A percentile compares a stretch with the other conserved stretches of the same genome.
Evolutionary conservation across 2,329 filamentous ascomycete species (phyloP).

Genomic region (Cercospora janseana): DNA sequence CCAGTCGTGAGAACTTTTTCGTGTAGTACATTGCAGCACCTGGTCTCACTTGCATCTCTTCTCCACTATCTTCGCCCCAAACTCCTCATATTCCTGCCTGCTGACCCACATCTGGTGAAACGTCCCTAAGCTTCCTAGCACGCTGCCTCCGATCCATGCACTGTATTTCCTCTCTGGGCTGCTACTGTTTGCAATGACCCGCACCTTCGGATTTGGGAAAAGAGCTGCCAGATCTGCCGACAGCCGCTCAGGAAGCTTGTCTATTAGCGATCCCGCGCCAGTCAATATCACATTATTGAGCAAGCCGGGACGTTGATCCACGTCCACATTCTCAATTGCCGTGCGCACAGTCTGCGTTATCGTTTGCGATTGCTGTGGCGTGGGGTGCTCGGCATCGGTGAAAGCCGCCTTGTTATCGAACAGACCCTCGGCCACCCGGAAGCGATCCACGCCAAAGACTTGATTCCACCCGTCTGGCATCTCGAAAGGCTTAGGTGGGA

Average conservation of each 20-base stretch:
- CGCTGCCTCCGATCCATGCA: conserved; percentile 94
- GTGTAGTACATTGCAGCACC: too few relatives aligned
- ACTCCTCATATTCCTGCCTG: conserved; percentile 95
- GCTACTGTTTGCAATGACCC: conserved; percentile 82
- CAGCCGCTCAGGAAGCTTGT: conserved; percentile 87
- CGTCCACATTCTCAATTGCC: conserved; percentile 76
- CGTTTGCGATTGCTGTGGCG: conserved; percentile 65
- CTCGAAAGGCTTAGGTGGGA: conserved; percentile 85
- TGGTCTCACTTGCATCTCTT: conserved; percentile 90
- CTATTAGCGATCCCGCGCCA: conserved; percentile 80
- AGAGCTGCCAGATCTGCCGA: conserved; percentile 77
- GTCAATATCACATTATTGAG: conserved; percentile 91
- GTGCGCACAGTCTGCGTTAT: conserved; percentile 79
- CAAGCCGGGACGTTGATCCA: conserved; percentile 79
- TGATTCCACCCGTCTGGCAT: conserved; percentile 97
- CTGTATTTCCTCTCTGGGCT: conserved; percentile 88
- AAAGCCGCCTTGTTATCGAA: conserved; percentile 83
- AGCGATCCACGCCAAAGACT: conserved; percentile 86
- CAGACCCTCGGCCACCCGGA: conserved; percentile 79
- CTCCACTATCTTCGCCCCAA: conserved; percentile 85
- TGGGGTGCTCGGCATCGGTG: conserved; percentile 48
- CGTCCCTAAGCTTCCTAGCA: conserved; percentile 88
- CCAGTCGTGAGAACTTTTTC: too few relatives aligned
- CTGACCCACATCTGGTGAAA: conserved; percentile 99
- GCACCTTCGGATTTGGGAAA: conserved; percentile 82